phyloP scores from a whole-genome alignment of 2,329 filamentous ascomycete genomes.

The Exophiala mesophila region DNA sequence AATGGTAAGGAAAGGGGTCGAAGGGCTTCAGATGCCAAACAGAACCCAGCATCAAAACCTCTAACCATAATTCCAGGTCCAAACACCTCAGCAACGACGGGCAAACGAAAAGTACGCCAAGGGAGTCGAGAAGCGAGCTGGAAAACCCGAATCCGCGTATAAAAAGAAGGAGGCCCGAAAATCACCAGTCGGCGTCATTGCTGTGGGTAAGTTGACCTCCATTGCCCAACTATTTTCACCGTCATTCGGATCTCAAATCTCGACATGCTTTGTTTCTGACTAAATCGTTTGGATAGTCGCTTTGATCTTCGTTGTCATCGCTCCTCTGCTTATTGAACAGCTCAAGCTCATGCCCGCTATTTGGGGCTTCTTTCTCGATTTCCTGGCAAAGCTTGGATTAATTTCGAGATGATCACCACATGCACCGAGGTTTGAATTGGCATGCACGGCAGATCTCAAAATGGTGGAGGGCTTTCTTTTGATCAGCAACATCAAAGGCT shows the following conservation, averaged over 20 bases:
- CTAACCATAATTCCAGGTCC: slow-evolving; percentile 28
- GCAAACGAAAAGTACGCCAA: slow-evolving; percentile 60
- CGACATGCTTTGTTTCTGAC: slow-evolving; percentile 2
- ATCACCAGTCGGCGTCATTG: slow-evolving; percentile 51
- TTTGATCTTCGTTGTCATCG: slow-evolving; percentile 59
- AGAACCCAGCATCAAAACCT: too few relatives aligned
- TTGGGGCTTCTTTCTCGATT: slow-evolving; percentile 32
- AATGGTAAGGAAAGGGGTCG: too few relatives aligned
- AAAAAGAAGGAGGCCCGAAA: slow-evolving; percentile 49
- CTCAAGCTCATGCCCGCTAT: slow-evolving; percentile 42
- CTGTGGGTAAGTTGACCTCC: slow-evolving; percentile 52
- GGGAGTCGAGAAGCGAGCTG: slow-evolving; percentile 56
- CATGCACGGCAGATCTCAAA: too few relatives aligned
- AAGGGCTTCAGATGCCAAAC: too few relatives aligned
- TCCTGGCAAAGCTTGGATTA: slow-evolving; percentile 22
- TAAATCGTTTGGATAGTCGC: slow-evolving; percentile 40
- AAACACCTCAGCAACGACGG: slow-evolving; percentile 62
- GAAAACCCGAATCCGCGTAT: slow-evolving; percentile 44
- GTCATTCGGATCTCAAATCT: too few relatives aligned
- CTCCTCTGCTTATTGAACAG: slow-evolving; percentile 50
- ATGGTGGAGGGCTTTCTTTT: too few relatives aligned
- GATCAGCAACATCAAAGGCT: too few relatives aligned
- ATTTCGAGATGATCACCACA: slow-evolving; percentile 15
- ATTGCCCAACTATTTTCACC: not conserved
- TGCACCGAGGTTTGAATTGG: too few relatives aligned